Evolutionary conservation across 345 rosid genomes (phyloP), one percentile per base, ranked within the genome.

Genomic region (Salix dunnii): DNA sequence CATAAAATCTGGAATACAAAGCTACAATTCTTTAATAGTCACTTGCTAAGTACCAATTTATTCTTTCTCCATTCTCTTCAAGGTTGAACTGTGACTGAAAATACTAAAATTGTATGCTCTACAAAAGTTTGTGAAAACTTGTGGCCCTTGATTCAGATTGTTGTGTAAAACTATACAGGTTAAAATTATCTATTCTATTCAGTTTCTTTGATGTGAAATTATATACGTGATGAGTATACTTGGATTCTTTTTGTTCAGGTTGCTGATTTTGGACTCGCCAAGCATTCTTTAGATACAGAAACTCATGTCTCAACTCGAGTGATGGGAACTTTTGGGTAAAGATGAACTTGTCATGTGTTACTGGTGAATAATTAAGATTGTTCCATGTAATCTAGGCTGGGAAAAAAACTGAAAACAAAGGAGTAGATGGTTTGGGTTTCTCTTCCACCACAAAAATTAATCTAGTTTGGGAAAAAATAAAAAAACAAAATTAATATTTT

Each of bases 271-370:
- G 83, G 83, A 72, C 83, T 76, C 20, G 80, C 83, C 40, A 76
- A 72, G 70, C 11, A 67, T 76, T 76, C 66, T 58, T 25, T 67
- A 66, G 83, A 80, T 72, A 66, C 77, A 1, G 83, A 80, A 21
- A 80, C 83, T 27, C 80, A 80, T 35, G 83, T 80, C 77, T 80
- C 83, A 38, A 80, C 83, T n/a, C 62, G 83, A 67, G 80, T 80
- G 27, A 68, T 80, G 77, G 83, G 83, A 43, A 80, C 83, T 35
- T 72, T 80, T 60, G 83, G 83, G 83, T 80, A 72, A 72, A 72
- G 68, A 30, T 14, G 67, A 1, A 8, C 13, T 6, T 58, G 27
- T 61, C 16, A 40, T 18, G 14, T 78, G 14, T 78, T 25, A 58
- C 12, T 58, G 27, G 62, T 58, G 62, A 23, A 58, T 58, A 58